Conservation (phyloP, 192 early-diverging fungal genomes). For the Coemansia reversa region DNA sequence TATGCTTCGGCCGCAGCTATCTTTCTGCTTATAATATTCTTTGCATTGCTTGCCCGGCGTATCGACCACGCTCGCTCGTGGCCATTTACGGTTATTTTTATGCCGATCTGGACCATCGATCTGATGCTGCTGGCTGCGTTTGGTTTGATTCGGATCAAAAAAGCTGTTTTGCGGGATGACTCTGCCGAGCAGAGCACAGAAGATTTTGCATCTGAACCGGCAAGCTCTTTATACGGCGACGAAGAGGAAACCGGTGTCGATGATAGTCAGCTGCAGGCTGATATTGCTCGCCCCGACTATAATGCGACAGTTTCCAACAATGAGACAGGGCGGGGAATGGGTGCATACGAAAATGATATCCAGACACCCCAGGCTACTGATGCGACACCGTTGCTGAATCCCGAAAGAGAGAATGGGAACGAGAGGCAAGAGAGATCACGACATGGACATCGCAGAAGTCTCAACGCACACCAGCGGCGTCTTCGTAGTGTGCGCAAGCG, state of each 20-base stretch:
- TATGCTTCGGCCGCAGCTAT: conserved; percentile 55
- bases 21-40: conserved; percentile 75
- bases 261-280: neutral
- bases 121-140: conserved; percentile 40
- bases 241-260: conserved; percentile 37
- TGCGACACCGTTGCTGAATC: conserved; percentile 24
- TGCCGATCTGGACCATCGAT: conserved; percentile 81
- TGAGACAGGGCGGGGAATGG: neutral
- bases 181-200: conserved; percentile 1
- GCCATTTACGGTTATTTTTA: conserved; percentile 74
- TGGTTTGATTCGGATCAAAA: conserved; percentile 22
- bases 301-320: neutral
- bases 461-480: conserved; percentile 7
- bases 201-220: neutral
- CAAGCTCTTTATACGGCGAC: conserved; percentile 11
- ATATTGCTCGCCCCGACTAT: neutral
- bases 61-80: conserved; percentile 71
- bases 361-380: conserved; percentile 15
- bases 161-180: conserved; percentile 16
- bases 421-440: neutral
- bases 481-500: conserved; percentile 16
- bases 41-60: conserved; percentile 73
- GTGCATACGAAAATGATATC: neutral
- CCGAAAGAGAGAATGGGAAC: conserved; percentile 3
- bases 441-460: neutral